A percentile compares a stretch with the other conserved stretches of the same genome.
Evolutionary conservation across 768 basidiomycete genomes (phyloP).

Genomic region (Tylopilus felleus): DNA sequence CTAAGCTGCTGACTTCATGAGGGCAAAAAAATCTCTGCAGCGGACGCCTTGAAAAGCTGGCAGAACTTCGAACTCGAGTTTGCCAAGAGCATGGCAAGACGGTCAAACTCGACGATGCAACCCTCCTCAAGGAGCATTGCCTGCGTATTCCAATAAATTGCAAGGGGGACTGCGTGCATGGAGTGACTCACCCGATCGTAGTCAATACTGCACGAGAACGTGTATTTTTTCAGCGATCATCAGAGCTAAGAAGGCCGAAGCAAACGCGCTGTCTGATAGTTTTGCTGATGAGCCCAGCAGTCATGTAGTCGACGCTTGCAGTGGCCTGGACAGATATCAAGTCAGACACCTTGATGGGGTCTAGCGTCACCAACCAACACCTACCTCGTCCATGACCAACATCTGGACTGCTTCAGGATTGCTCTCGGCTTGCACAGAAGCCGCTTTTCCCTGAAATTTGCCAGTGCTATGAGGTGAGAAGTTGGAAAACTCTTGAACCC

Average conservation of each 20-base stretch:
- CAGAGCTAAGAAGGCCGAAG: neutral
- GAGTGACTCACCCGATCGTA: slow-evolving; percentile 64
- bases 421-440: slow-evolving; percentile 88
- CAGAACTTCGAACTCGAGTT: slow-evolving; percentile 61
- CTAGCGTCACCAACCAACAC: slow-evolving; percentile 12
- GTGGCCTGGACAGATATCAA: slow-evolving; percentile 48
- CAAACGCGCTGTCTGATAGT: slow-evolving; percentile 70
- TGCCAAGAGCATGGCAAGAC: slow-evolving; percentile 53
- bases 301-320: slow-evolving; percentile 80
- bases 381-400: slow-evolving; percentile 81
- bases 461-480: slow-evolving; percentile 2
- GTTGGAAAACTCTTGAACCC: neutral
- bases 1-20: slow-evolving; percentile 61
- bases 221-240: neutral
- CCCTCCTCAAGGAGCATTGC: slow-evolving; percentile 79
- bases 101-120: slow-evolving; percentile 73
- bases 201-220: slow-evolving; percentile 66
- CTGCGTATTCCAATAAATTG: slow-evolving; percentile 33
- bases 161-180: slow-evolving; percentile 1
- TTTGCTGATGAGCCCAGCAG: slow-evolving; percentile 81
- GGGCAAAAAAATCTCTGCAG: slow-evolving; percentile 62
- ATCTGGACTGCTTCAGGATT: slow-evolving; percentile 76
- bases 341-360: slow-evolving; percentile 2
- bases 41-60: slow-evolving; percentile 68
- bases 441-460: slow-evolving; percentile 62